Evolutionary conservation across 768 basidiomycete species (phyloP), one percentile per base, ranked within the genome.

Genomic region (Lyophyllum semitale): DNA sequence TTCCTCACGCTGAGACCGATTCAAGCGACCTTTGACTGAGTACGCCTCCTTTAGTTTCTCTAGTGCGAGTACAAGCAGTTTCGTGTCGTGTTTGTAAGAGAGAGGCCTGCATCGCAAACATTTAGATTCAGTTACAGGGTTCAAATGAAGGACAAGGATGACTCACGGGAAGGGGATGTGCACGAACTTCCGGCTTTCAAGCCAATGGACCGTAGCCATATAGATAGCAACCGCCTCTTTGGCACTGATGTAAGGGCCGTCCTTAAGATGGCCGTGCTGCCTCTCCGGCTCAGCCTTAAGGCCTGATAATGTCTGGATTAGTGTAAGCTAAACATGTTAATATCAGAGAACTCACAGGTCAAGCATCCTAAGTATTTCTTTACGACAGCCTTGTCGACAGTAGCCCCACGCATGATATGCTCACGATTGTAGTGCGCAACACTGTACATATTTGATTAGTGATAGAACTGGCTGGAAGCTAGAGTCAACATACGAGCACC

Each of bases 11-110:
- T 99, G 97, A 23, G 93, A 95, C 70, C 98, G 96, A 70, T 99
- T 99, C 44, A 99, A 78, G 60, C 97, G 93, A 32, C 90, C 96
- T 73, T 99, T 96, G 49, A 99, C 97, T 15, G 90, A 93, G 72
- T 99, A 99, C 4, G 97, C 97, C 73, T 98, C 97, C 76, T 99
- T n/a, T n/a, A n/a, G n/a, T n/a, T n/a, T n/a, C n/a, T n/a, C n/a
- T n/a, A n/a, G n/a, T n/a, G n/a, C n/a, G n/a, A n/a, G n/a, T n/a
- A n/a, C n/a, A n/a, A n/a, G n/a, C n/a, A n/a, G n/a, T n/a, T n/a
- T n/a, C n/a, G 97, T 99, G 71, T 99, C 97, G 66, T 99, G 97
- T 76, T 98, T 98, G 76, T 99, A 99, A 23, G 95, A 97, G 26
- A 99, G 77, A 2, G 97, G 97, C 1, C 89, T 91, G 58, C 6